Conservation (phyloP, 495 filamentous ascomycete species). For the Pseudoneurospora amorphoporcata region DNA sequence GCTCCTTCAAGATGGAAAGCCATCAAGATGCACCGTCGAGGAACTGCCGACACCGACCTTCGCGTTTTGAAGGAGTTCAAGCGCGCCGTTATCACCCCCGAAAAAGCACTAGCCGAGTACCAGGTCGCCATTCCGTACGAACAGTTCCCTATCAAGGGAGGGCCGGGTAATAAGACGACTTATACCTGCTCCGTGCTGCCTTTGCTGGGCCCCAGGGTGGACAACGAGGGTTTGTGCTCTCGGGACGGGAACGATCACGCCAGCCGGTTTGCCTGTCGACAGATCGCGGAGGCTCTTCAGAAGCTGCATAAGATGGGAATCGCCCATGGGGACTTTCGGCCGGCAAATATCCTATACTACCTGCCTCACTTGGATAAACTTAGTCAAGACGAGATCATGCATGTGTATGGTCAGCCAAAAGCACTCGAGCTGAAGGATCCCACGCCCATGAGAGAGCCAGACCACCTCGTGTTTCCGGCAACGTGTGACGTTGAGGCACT, state of each 20-base stretch:
- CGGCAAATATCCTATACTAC: background rate
- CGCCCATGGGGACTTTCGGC: constrained; percentile 1
- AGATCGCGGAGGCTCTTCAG: background rate
- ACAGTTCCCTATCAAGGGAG: background rate
- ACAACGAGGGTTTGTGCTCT: background rate
- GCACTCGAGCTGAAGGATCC: background rate
- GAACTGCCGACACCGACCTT: background rate
- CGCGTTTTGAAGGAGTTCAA: background rate
- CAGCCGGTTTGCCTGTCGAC: background rate
- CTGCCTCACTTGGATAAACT: background rate
- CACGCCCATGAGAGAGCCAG: background rate
- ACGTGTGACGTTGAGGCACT: background rate
- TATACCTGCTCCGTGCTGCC: background rate
- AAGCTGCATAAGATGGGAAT: background rate
- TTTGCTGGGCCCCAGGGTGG: background rate
- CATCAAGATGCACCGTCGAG: background rate
- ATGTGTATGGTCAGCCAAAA: background rate
- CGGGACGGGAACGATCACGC: background rate
- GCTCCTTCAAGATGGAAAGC: background rate
- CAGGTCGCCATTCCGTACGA: background rate
- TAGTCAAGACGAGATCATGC: background rate
- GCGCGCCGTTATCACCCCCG: background rate
- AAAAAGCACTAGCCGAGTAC: background rate
- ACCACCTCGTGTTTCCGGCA: background rate
- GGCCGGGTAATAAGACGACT: background rate